These are phyloP conservation scores for Vigna trinervia DNA, from an alignment of 306 rosid species.

Conservation along the genomic window DNA sequence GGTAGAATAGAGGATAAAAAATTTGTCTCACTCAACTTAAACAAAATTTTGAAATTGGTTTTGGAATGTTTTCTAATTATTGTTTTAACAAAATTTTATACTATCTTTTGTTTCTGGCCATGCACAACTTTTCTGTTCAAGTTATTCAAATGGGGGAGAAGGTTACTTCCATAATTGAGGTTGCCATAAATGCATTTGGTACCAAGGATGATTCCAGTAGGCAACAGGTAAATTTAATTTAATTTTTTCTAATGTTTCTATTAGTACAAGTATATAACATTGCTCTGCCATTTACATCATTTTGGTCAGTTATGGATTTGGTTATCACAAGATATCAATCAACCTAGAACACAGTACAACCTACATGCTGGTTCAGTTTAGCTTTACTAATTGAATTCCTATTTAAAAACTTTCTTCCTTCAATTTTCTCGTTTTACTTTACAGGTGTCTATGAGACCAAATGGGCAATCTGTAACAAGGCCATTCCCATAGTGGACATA, in stretches of 20 bases:
- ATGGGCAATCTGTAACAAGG: constrained; percentile 3
- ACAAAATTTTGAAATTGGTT: too few species aligned
- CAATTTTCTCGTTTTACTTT: neutral
- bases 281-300: too few species aligned
- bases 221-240: constrained; percentile 56
- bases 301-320: too few species aligned
- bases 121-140: too few species aligned
- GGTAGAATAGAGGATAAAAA: too few species aligned
- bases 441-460: neutral
- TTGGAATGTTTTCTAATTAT: too few species aligned
- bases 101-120: too few species aligned
- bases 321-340: too few species aligned
- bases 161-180: constrained; percentile 85
- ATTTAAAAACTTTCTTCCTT: constrained; percentile 28
- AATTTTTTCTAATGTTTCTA: neutral
- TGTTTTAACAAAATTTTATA: too few species aligned
- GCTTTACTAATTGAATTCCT: neutral
- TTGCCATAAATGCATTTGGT: constrained; percentile 65
- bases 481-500: constrained; percentile 15
- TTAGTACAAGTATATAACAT: too few species aligned
- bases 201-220: constrained; percentile 61
- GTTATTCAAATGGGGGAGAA: constrained; percentile 71
- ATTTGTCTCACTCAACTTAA: too few species aligned
- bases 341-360: too few species aligned
- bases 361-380: neutral